Percentiles rank a stretch among this genome's conserved stretches.
phyloP scores from a whole-genome alignment of 2,329 filamentous ascomycete species.

The Aspergillus sp. region DNA sequence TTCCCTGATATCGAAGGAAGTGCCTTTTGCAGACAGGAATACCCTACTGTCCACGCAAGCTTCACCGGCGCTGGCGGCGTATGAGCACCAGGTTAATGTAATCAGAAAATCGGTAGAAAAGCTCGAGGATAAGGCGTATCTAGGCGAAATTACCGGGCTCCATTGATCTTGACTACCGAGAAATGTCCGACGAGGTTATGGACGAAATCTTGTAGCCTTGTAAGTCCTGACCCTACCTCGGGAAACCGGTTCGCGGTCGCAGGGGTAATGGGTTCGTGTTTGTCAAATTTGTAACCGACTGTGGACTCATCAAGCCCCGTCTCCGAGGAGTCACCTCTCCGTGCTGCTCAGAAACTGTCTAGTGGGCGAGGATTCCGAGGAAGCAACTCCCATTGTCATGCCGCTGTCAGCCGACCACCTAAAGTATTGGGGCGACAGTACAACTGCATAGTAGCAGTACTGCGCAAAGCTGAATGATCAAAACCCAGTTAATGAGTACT shows the following conservation, averaged over 20 bases:
- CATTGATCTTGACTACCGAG: slow-evolving; percentile 32
- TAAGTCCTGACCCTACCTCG: slow-evolving; percentile 34
- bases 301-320: slow-evolving; percentile 22
- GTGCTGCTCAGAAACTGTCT: slow-evolving; percentile 47
- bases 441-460: slow-evolving; percentile 45
- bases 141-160: slow-evolving; percentile 37
- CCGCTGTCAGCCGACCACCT: slow-evolving; percentile 31
- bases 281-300: slow-evolving; percentile 31
- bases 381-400: slow-evolving; percentile 49
- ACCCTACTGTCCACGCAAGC: slow-evolving; percentile 46
- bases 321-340: slow-evolving; percentile 32
- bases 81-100: slow-evolving; percentile 29
- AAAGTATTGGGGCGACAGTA: slow-evolving; percentile 22
- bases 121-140: slow-evolving; percentile 47
- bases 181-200: slow-evolving; percentile 7
- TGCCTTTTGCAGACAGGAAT: slow-evolving; percentile 37
- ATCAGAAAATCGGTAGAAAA: slow-evolving; percentile 45
- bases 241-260: slow-evolving; percentile 44
- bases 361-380: slow-evolving; percentile 34
- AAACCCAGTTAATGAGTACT: slow-evolving; percentile 15
- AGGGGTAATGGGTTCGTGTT: slow-evolving; percentile 47
- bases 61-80: slow-evolving; percentile 26
- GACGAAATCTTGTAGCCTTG: slow-evolving; percentile 10
- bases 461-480: slow-evolving; percentile 23
- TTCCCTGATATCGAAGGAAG: slow-evolving; percentile 41